A percentile compares a stretch with the other conserved stretches of the same genome.
Conservation (phyloP, 2,329 filamentous ascomycete species). For the Neodidymelliopsis sp. region DNA sequence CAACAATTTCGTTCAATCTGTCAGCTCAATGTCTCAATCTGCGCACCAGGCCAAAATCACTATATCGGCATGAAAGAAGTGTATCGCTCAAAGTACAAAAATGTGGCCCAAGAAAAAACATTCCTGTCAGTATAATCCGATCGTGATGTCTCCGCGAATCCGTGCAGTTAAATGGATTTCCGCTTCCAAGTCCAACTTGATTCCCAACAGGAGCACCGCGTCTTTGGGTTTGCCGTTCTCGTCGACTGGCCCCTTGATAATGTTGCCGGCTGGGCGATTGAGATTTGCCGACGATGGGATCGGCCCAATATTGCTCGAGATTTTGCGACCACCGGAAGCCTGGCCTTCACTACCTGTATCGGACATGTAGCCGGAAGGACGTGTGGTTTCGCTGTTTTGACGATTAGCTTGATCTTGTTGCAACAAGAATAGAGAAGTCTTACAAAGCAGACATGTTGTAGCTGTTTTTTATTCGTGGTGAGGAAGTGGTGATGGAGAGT, state of each 20-base stretch:
- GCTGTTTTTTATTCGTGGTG: too few relatives aligned
- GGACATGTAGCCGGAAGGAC: conserved; percentile 42
- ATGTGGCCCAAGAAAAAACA: not conserved
- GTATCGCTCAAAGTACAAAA: not conserved
- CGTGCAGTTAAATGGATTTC: conserved; percentile 68
- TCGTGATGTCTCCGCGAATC: conserved; percentile 67
- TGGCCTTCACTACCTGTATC: conserved; percentile 52
- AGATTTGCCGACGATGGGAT: conserved; percentile 51
- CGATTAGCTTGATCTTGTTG: conserved; percentile 7
- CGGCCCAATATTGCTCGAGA: conserved; percentile 36
- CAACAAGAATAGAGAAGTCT: not conserved
- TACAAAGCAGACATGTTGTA: conserved; percentile 43
- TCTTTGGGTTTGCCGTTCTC: conserved; percentile 65
- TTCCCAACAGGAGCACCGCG: conserved; percentile 66
- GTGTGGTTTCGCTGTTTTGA: conserved; percentile 34
- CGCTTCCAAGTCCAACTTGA: conserved; percentile 70
- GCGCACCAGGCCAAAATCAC: not conserved
- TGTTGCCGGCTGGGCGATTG: conserved; percentile 49
- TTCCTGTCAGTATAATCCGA: conserved; percentile 62
- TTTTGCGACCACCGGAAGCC: conserved; percentile 50
- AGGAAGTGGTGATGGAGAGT: not conserved
- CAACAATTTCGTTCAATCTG: not conserved
- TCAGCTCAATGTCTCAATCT: not conserved
- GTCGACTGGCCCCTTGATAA: conserved; percentile 65
- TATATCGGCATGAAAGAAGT: not conserved